phyloP scores from a whole-genome alignment of 768 basidiomycete species.

The Tylopilus subfusipes region DNA sequence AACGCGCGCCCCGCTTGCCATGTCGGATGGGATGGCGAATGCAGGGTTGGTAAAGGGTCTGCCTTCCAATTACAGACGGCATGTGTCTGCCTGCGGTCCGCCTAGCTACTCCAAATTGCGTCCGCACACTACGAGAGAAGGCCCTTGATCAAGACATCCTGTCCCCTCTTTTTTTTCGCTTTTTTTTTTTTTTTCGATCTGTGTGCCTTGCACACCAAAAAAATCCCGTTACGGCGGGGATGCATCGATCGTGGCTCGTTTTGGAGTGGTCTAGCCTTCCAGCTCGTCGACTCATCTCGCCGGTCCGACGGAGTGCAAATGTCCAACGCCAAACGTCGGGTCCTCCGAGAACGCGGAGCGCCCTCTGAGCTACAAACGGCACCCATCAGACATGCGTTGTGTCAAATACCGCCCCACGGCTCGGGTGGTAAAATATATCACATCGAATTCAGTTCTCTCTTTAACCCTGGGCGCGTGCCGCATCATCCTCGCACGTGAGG shows the following conservation, averaged over 20 bases:
- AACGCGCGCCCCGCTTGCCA: conserved; percentile 14
- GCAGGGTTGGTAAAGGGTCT: conserved; percentile 25
- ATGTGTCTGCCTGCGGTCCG: conserved; percentile 32
- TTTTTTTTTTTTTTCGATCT: not conserved
- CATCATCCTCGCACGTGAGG: conserved; percentile 11
- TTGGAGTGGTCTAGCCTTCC: conserved; percentile 6
- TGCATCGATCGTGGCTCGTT: conserved; percentile 1
- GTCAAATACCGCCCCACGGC: not conserved
- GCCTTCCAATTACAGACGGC: conserved; percentile 16
- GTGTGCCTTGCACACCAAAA: conserved; percentile 22
- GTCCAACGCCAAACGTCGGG: not conserved
- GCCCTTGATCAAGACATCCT: not conserved
- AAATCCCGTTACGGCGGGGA: conserved; percentile 1
- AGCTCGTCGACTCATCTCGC: not conserved
- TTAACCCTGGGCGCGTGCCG: conserved; percentile 9
- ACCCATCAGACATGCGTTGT: not conserved
- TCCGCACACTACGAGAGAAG: conserved; percentile 26
- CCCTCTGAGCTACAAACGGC: conserved; percentile 16
- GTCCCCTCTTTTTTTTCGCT: conserved; percentile 14
- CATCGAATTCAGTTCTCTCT: conserved; percentile 3
- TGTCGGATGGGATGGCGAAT: not conserved
- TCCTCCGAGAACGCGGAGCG: conserved; percentile 21
- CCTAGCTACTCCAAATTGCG: conserved; percentile 23
- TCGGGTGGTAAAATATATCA: not conserved
- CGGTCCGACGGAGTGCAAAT: too few species aligned